Conservation (phyloP, 2,329 filamentous ascomycete genomes). For the Paecilomyces formosus region DNA sequence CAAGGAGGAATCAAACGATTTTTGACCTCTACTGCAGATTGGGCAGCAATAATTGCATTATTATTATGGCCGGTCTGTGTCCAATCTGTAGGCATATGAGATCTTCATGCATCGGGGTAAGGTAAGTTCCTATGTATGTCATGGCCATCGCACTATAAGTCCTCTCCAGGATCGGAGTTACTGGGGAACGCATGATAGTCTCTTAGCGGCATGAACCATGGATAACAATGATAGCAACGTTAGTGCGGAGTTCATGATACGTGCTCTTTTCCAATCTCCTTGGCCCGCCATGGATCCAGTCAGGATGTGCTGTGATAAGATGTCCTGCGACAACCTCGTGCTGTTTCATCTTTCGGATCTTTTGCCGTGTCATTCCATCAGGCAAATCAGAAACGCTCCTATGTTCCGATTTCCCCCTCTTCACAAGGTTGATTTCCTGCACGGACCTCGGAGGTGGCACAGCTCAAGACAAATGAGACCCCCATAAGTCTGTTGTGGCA, state of each 20-base stretch:
- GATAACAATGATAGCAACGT: neutral
- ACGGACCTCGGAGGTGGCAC: neutral
- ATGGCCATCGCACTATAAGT: neutral
- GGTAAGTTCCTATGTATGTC: neutral
- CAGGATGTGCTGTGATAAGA: neutral
- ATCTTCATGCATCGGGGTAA: neutral
- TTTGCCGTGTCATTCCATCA: neutral
- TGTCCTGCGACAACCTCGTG: neutral
- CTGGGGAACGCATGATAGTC: neutral
- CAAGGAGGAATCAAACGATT: neutral
- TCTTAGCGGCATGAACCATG: neutral
- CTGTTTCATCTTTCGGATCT: neutral
- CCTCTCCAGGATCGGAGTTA: neutral
- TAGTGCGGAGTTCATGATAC: neutral
- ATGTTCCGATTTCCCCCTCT: neutral
- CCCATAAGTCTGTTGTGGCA: neutral
- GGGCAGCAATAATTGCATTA: neutral
- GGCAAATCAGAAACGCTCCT: neutral
- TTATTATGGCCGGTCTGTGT: neutral
- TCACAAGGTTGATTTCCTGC: neutral
- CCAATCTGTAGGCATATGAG: neutral
- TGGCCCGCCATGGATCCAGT: neutral
- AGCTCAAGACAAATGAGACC: neutral
- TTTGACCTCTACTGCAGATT: neutral
- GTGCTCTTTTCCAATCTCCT: neutral